A percentile compares a stretch with the other conserved stretches of the same genome.
These are phyloP conservation scores for Neopestalotiopsis rosae DNA, from an alignment of 2,329 filamentous ascomycete species.

Conservation along the genomic window DNA sequence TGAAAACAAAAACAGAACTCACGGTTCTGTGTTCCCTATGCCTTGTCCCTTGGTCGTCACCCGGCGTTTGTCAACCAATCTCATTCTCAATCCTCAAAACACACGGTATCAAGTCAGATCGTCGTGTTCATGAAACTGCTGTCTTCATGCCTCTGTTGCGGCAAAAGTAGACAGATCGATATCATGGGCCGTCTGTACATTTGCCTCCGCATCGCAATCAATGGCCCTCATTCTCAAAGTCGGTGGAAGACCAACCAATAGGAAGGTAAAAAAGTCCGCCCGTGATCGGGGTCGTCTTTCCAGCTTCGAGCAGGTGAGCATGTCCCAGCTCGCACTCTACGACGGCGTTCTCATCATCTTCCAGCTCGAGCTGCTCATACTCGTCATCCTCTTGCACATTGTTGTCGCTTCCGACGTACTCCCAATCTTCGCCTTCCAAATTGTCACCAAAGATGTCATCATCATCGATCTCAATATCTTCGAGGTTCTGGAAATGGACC, in stretches of 20 bases:
- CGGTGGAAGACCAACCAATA: not conserved
- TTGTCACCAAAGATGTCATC: not conserved
- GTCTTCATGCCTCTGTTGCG: too few relatives aligned
- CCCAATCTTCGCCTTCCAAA: not conserved
- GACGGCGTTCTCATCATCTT: constrained; percentile 4
- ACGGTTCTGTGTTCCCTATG: not conserved
- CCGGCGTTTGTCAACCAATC: not conserved
- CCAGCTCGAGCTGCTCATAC: constrained; percentile 7
- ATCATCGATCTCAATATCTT: not conserved
- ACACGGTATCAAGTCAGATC: too few relatives aligned
- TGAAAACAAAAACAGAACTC: not conserved
- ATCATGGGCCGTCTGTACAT: not conserved
- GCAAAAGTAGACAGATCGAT: too few relatives aligned
- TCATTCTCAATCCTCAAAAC: too few relatives aligned
- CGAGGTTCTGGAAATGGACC: not conserved
- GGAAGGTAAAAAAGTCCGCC: constrained; percentile 9
- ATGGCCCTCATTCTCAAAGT: not conserved
- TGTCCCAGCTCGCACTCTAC: constrained; percentile 12
- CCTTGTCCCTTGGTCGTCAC: not conserved
- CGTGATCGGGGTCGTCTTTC: not conserved
- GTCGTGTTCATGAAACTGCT: too few relatives aligned
- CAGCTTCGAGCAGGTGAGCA: constrained; percentile 13
- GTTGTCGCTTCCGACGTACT: not conserved
- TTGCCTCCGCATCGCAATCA: not conserved
- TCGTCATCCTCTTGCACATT: not conserved